Evolutionary conservation across 257 asterid genomes (phyloP).

Genomic region (Solanum tacnaense): DNA sequence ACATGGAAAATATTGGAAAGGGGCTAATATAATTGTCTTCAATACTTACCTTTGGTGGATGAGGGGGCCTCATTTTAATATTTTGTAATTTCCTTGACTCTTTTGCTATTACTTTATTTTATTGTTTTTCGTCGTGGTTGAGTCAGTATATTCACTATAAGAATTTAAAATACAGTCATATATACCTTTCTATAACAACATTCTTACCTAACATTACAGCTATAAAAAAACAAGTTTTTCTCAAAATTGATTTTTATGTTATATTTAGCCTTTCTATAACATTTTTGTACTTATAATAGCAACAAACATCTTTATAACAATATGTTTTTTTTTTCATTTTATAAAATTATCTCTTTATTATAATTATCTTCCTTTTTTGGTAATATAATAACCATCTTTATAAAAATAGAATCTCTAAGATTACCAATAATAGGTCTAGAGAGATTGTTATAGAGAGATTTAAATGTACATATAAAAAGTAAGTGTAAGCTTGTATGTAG

Average conservation of each 20-base stretch:
- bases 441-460: background rate
- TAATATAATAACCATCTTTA: background rate
- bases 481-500: background rate
- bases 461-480: background rate
- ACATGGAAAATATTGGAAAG: constrained; percentile 64
- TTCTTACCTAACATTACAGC: background rate
- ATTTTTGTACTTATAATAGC: background rate
- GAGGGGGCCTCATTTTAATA: constrained; percentile 28
- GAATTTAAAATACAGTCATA: background rate
- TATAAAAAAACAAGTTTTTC: background rate
- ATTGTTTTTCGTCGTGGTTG: background rate
- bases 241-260: background rate
- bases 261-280: background rate
- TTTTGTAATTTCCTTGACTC: constrained; percentile 21
- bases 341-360: background rate
- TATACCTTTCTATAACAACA: background rate
- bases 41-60: constrained; percentile 88
- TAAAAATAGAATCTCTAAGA: background rate
- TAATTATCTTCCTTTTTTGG: background rate
- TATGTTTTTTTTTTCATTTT: background rate
- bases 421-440: background rate
- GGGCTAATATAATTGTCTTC: constrained; percentile 64
- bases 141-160: background rate
- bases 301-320: background rate
- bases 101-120: background rate